Evolutionary conservation across 768 basidiomycete species (phyloP).

Genomic region (Amanita pseudoporphyria): DNA sequence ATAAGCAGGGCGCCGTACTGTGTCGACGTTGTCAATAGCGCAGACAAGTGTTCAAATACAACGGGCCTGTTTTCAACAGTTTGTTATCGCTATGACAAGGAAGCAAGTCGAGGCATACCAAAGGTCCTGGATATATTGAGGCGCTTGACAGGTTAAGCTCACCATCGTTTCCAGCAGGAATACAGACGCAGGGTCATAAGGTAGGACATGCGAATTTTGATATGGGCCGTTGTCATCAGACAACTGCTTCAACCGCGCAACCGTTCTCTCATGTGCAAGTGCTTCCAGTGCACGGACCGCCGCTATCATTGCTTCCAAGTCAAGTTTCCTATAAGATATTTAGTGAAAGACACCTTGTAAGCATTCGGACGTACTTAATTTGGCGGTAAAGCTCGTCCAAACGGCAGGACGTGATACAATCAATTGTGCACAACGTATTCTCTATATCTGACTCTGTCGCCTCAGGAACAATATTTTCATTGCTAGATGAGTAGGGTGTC

Average conservation of each 20-base stretch:
- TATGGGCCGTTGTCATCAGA: slow-evolving; percentile 44
- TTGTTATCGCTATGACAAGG: neutral
- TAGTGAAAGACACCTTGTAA: slow-evolving; percentile 2
- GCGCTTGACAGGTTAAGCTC: slow-evolving; percentile 72
- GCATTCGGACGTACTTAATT: slow-evolving; percentile 60
- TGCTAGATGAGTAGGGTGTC: slow-evolving; percentile 77
- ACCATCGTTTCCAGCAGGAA: slow-evolving; percentile 94
- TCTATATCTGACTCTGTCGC: slow-evolving; percentile 91
- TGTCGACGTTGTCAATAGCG: slow-evolving; percentile 62
- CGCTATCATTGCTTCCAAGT: slow-evolving; percentile 71
- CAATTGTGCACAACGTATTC: slow-evolving; percentile 89
- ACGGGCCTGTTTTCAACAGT: slow-evolving; percentile 59
- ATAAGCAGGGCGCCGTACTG: slow-evolving; percentile 88
- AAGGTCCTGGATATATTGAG: slow-evolving; percentile 74
- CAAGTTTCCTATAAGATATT: slow-evolving; percentile 50
- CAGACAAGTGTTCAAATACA: slow-evolving; percentile 87
- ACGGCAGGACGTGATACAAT: slow-evolving; percentile 89
- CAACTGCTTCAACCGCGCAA: slow-evolving; percentile 65
- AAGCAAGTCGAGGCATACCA: slow-evolving; percentile 48
- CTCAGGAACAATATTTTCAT: slow-evolving; percentile 72
- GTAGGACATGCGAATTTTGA: slow-evolving; percentile 43
- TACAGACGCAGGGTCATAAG: slow-evolving; percentile 93
- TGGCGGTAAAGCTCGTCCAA: slow-evolving; percentile 92
- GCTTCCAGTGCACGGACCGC: slow-evolving; percentile 82
- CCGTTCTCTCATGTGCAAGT: slow-evolving; percentile 83